Conservation (phyloP, 2,329 filamentous ascomycete species). For the Volutella citrinella region DNA sequence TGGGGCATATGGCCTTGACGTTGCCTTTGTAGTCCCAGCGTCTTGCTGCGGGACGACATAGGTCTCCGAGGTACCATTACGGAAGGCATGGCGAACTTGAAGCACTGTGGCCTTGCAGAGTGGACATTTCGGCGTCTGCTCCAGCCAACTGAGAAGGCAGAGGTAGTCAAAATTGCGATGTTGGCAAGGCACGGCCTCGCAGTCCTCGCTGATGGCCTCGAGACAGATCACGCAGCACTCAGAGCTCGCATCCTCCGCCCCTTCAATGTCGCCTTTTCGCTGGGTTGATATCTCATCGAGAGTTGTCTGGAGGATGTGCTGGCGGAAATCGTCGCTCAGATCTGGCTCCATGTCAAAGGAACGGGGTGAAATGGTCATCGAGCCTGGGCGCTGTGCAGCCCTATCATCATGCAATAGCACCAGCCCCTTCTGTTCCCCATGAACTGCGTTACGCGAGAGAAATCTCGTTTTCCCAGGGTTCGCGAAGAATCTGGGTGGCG, state of each 20-base stretch:
- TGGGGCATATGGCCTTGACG: constrained; percentile 5
- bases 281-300: constrained; percentile 38
- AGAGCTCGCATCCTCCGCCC: too few species aligned
- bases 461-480: too few species aligned
- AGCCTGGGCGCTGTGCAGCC: too few species aligned
- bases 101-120: constrained; percentile 63
- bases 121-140: constrained; percentile 70
- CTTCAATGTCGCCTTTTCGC: constrained; percentile 16
- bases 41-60: constrained; percentile 53
- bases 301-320: constrained; percentile 42
- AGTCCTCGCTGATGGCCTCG: constrained; percentile 68
- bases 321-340: constrained; percentile 30
- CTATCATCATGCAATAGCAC: too few species aligned
- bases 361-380: too few species aligned
- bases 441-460: too few species aligned
- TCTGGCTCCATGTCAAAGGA: constrained; percentile 23
- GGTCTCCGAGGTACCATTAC: constrained; percentile 37
- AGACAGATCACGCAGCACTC: constrained; percentile 91
- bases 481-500: too few species aligned
- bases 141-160: constrained; percentile 80
- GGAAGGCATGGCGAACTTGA: constrained; percentile 64
- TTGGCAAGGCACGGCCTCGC: constrained; percentile 70
- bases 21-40: constrained; percentile 23
- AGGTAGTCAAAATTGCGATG: constrained; percentile 83
- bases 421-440: too few species aligned